Base-by-base conservation (phyloP, 2,329 filamentous ascomycete genomes). In the Apiospora arundinis region DNA sequence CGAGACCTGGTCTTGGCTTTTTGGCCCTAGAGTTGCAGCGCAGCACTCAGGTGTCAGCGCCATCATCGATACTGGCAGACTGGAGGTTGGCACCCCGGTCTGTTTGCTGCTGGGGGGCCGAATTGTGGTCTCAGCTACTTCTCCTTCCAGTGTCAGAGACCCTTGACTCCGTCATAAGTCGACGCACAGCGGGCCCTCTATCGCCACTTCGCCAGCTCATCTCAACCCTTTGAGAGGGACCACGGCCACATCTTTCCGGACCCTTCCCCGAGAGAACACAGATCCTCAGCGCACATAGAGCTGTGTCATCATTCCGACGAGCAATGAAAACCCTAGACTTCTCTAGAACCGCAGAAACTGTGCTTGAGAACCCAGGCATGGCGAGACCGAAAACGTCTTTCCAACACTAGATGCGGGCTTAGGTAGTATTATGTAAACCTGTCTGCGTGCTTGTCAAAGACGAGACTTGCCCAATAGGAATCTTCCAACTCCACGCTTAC, bases 151-250 rank as follows among this genome's bases (percentile, higher is more conserved):
- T 60, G 52, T 60, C 56, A 63, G 56, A 63, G 56, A 63, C 56
- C 56, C 56, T 63, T 63, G 56, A 63, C 56, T 63, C 56, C 56
- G 32, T 63, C 56, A 63, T 63, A 21, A 40, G 56, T 63, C 16
- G 56, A 63, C 56, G 32, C 56, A 63, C 56, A 63, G 32, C 56
- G 56, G 56, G 56, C 56, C 56, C 56, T 63, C 32, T 63, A n/a
- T 63, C 18, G 56, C 56, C 56, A 63, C 56, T 63, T 63, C 56
- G 56, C 56, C 56, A 63, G 56, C 56, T 63, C 56, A 63, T n/a
- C 56, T 40, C 56, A 63, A 63, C 56, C 56, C 56, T 37, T n/a
- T 40, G 56, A 63, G 32, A 28, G 52, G 52, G 56, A 18, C 12
- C 32, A n/a, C 56, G 56, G 56, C 32, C 56, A 63, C 56, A 40